Base-by-base conservation (phyloP, 139 green algal species). In the Asterochloris sp. region DNA sequence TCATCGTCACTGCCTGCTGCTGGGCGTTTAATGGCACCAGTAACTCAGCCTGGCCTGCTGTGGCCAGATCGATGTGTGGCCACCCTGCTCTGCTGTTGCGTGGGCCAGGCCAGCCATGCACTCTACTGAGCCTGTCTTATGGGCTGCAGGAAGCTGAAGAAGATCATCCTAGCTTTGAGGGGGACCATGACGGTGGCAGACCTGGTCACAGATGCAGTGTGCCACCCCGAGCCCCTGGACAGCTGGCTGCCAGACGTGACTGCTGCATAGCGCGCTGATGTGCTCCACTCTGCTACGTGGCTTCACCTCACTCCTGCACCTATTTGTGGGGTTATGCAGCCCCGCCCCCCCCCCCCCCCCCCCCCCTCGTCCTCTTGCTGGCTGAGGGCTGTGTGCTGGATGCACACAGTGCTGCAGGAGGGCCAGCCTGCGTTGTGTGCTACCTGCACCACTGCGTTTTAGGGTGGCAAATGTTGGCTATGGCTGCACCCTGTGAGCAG, bases 141-240 rank as follows among this genome's bases (percentile, higher is more conserved):
- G 10, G 63, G 13, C 0, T 68, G 61, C 61, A 86, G 83, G 83
- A 54, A 80, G 54, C 38, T 74, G 29, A 82, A 87, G 76, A 80
- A 82, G 14, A 81, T 94, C 15, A 85, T 94, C 13, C 73, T 94
- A 38, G 81, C 90, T 21, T 83, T 94, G 68, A 79, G 91, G 8
- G 91, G 91, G 78, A 94, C 88, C 76, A 85, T 85, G 26, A 87
- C 79, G 86, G 80, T 90, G 62, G 89, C 90, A 38, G 89, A 93
- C 64, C 24, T 88, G 54, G 82, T 92, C 19, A 92, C 89, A 6
- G 89, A 92, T 74, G 82, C 90, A 47, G 83, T 92, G 23, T 78
- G 81, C 10, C 82, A 86, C 19, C 88, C 89, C 1, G 83, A 84
- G 68, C 21, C 24, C 60, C 78, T 91, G 14, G 86, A 90, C 10